Evolutionary conservation across 108 stramenopile species (phyloP), one percentile per base, ranked within the genome.

Genomic region (Fragilaria crotonensis): DNA sequence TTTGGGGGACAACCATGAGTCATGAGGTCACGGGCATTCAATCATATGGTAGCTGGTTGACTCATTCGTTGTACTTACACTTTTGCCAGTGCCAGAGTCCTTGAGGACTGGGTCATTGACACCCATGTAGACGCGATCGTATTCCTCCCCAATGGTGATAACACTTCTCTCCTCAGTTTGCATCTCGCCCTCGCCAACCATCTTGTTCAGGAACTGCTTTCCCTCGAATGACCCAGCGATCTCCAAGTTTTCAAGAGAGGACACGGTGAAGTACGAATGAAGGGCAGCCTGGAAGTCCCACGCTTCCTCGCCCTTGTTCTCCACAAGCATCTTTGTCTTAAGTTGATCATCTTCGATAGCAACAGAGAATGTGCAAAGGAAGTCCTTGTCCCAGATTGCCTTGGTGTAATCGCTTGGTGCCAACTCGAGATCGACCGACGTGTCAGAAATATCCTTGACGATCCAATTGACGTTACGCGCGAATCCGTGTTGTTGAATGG

Each of bases 401-500:
- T 89, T 92, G 52, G 94, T 94, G 72, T 97, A 94, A 57, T 89
- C 93, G 51, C 64, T 75, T 22, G 94, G 89, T 20, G 69, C 68
- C 77, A 97, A 67, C 60, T 86, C 80, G 45, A 96, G 57, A 14
- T 75, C 87, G 25, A 90, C 90, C 5, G 78, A 62, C 18, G 83
- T 84, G 46, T 78, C 87, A 17, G 83, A 75, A 62, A 75, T 72
- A 27, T 73, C 75, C 54, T 75, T 83, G 33, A 97, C 83, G 32
- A 71, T 68, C 96, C 96, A 97, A 64, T 89, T 83, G 36, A 95
- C 84, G 60, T 97, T 97, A 46, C 96, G 84, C n/a, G 94, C 96
- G 55, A 97, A 97, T 57, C 96, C 96, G 65, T 97, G 96, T 61
- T 97, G 90, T 80, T 97, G 96, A 72, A 97, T 97, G 29, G 65